phyloP scores from a whole-genome alignment of 352 stramenopile species.

The Globisporangium paroecandrum region DNA sequence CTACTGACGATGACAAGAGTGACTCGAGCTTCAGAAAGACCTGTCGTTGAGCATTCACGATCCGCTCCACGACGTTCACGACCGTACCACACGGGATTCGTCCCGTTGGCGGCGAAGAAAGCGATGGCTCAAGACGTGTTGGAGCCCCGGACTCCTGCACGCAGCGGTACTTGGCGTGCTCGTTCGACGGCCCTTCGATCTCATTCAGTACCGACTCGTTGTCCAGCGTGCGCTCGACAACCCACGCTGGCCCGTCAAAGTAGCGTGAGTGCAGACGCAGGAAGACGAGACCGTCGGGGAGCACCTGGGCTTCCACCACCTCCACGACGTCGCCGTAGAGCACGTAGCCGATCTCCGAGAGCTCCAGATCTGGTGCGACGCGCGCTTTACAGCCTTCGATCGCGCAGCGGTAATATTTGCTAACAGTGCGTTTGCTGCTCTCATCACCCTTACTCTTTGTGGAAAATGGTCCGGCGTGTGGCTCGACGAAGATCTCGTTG shows the following conservation, averaged over 20 bases:
- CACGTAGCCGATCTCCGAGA: constrained; percentile 69
- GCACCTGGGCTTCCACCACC: constrained; percentile 46
- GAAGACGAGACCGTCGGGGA: constrained; percentile 56
- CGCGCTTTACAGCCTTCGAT: constrained; percentile 78
- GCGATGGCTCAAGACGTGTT: constrained; percentile 48
- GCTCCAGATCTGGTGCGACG: constrained; percentile 37
- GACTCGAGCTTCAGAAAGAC: constrained; percentile 45
- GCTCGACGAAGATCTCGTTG: constrained; percentile 71
- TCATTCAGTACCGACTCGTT: constrained; percentile 74
- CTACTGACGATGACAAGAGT: background rate
- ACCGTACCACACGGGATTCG: constrained; percentile 54
- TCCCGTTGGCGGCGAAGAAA: constrained; percentile 52
- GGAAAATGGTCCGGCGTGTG: constrained; percentile 45
- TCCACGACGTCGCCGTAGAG: constrained; percentile 75
- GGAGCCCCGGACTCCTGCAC: constrained; percentile 68
- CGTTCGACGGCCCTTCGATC: constrained; percentile 42
- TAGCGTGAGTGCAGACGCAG: constrained; percentile 56
- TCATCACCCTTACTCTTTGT: background rate
- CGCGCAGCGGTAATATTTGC: constrained; percentile 58
- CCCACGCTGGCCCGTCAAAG: constrained; percentile 67
- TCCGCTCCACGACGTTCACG: constrained; percentile 48
- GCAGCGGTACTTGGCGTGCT: constrained; percentile 46
- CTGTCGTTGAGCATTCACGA: constrained; percentile 60
- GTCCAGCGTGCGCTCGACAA: constrained; percentile 70
- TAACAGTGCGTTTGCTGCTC: background rate